phyloP scores from a whole-genome alignment of 306 rosid species.

The Cercis canadensis region DNA sequence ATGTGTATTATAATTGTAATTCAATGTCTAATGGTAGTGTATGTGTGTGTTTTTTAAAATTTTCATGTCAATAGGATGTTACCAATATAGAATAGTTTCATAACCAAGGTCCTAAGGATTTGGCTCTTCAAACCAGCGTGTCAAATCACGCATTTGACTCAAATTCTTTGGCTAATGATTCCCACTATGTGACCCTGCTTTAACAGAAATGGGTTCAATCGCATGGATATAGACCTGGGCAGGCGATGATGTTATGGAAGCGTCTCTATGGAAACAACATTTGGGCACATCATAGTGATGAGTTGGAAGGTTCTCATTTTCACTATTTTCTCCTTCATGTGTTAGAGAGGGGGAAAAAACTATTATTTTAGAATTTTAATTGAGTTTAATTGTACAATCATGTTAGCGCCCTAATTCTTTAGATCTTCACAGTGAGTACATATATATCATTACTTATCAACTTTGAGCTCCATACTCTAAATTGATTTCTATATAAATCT shows the following conservation, averaged over 20 bases:
- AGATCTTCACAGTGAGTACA: conserved; percentile 28
- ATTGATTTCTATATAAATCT: conserved; percentile 22
- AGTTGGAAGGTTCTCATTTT: conserved; percentile 69
- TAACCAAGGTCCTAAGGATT: conserved; percentile 2
- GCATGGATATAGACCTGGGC: conserved; percentile 85
- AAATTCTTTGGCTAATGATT: conserved; percentile 12
- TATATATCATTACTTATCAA: conserved; percentile 1
- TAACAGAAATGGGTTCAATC: conserved; percentile 85
- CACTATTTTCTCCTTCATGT: conserved; percentile 7
- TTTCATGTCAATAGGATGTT: background rate
- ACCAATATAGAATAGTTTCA: background rate
- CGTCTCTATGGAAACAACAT: conserved; percentile 79
- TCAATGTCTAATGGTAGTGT: background rate
- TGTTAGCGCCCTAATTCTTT: conserved; percentile 14
- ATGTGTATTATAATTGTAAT: too few relatives aligned
- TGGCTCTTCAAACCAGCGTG: background rate
- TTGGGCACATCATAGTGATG: conserved; percentile 78
- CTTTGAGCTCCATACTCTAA: conserved; percentile 3
- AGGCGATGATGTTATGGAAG: conserved; percentile 94
- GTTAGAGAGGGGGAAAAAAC: conserved; percentile 2
- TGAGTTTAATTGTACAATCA: background rate
- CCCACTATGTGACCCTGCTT: conserved; percentile 12
- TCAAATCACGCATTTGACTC: conserved; percentile 3
- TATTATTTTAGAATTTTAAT: background rate
- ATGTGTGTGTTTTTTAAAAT: background rate